These are phyloP conservation scores for Pestalotiopsis sp. DNA, from an alignment of 2,329 filamentous ascomycete genomes.

Conservation along the genomic window DNA sequence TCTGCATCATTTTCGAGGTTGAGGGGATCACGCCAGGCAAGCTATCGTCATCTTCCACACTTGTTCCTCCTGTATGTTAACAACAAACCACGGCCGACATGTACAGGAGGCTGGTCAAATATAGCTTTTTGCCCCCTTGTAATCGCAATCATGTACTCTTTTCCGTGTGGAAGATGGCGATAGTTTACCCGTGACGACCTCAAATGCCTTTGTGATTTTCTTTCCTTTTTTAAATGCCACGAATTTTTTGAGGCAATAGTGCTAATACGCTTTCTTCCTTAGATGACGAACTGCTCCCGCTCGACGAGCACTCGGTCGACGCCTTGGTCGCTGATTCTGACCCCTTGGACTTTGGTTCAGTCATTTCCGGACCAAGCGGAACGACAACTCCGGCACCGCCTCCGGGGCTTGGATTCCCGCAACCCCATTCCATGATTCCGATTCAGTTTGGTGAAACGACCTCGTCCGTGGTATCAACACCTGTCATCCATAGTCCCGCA, in stretches of 20 bases:
- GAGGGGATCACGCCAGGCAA: constrained; percentile 56
- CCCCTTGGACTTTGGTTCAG: constrained; percentile 16
- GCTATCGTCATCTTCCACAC: constrained; percentile 71
- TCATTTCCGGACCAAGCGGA: constrained; percentile 16
- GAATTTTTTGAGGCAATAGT: constrained; percentile 27
- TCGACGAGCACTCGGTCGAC: constrained; percentile 67
- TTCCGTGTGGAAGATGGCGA: constrained; percentile 59
- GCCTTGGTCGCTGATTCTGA: constrained; percentile 63
- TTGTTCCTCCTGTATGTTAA: constrained; percentile 66
- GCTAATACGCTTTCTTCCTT: constrained; percentile 31
- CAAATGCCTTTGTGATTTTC: constrained; percentile 29
- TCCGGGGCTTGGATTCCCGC: constrained; percentile 44
- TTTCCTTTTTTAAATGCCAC: constrained; percentile 22
- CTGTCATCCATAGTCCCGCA: constrained; percentile 19
- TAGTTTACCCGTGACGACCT: constrained; percentile 54
- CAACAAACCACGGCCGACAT: constrained; percentile 39
- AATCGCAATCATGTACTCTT: constrained; percentile 36
- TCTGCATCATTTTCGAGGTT: constrained; percentile 32
- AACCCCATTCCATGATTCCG: constrained; percentile 25
- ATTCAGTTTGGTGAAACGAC: constrained; percentile 19
- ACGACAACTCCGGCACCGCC: constrained; percentile 40
- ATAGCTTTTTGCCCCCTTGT: constrained; percentile 46
- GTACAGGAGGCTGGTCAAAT: constrained; percentile 43
- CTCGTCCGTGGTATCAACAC: constrained; percentile 18
- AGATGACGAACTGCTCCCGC: constrained; percentile 64